Conservation (phyloP, 176 grass and related monocot genomes). For the Oryza longistaminata region DNA sequence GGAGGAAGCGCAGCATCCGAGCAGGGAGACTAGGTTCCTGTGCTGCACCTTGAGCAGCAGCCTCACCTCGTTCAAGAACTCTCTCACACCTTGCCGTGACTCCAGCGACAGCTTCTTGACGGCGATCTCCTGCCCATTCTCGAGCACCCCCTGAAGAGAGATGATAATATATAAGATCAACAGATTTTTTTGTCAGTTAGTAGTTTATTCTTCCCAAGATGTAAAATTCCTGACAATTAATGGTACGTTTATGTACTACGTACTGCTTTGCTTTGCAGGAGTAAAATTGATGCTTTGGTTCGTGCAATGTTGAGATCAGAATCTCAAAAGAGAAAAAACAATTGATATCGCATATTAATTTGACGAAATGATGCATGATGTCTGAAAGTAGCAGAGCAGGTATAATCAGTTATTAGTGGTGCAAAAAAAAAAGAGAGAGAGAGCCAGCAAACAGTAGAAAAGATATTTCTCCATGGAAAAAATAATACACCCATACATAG, state of each 20-base stretch:
- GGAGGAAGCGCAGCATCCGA: constrained; percentile 69
- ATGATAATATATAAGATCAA: neutral
- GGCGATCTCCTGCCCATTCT: constrained; percentile 71
- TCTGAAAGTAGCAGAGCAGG: neutral
- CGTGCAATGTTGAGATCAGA: neutral
- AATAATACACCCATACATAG: too few species aligned
- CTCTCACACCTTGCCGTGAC: constrained; percentile 75
- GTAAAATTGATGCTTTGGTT: neutral
- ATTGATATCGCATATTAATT: neutral
- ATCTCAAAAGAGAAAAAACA: neutral
- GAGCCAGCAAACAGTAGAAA: too few species aligned
- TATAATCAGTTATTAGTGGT: too few species aligned
- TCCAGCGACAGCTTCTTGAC: constrained; percentile 89
- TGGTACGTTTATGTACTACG: neutral
- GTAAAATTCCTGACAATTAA: neutral
- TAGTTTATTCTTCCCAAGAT: neutral
- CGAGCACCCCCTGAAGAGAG: constrained; percentile 60
- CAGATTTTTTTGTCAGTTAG: neutral
- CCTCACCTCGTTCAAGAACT: constrained; percentile 86
- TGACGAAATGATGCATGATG: neutral
- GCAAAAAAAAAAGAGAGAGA: too few species aligned
- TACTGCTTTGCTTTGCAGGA: neutral
- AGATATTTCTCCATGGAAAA: too few species aligned
- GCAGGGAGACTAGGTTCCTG: constrained; percentile 67
- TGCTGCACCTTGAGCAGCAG: constrained; percentile 92